Evolutionary conservation across 495 filamentous ascomycete genomes (phyloP).

Genomic region (Zalerion maritima): DNA sequence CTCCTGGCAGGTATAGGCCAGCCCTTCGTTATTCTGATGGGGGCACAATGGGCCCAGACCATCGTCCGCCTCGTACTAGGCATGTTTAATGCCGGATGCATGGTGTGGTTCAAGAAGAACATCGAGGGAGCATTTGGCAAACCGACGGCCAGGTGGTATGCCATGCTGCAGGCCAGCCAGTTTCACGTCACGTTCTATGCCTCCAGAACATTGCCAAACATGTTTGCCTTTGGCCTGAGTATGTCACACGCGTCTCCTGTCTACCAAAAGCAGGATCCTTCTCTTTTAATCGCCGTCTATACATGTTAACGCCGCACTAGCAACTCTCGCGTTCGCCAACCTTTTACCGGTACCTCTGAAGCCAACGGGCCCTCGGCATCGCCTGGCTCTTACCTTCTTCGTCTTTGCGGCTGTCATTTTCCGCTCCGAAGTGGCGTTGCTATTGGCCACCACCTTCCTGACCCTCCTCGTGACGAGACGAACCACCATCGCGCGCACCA

Average conservation of each 20-base stretch:
- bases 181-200: slow-evolving; percentile 95
- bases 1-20: slow-evolving; percentile 53
- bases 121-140: slow-evolving; percentile 55
- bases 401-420: slow-evolving; percentile 78
- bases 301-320: slow-evolving; percentile 16
- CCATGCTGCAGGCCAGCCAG: slow-evolving; percentile 67
- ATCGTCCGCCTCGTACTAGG: slow-evolving; percentile 67
- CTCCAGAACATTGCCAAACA: slow-evolving; percentile 83
- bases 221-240: slow-evolving; percentile 84
- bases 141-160: slow-evolving; percentile 63
- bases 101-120: slow-evolving; percentile 48
- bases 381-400: slow-evolving; percentile 52
- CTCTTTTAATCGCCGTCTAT: slow-evolving; percentile 1
- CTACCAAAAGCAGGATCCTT: slow-evolving; percentile 1
- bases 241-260: slow-evolving; percentile 13
- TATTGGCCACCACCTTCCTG: slow-evolving; percentile 45
- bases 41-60: slow-evolving; percentile 29
- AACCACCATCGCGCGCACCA: slow-evolving; percentile 42
- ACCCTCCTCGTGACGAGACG: slow-evolving; percentile 42
- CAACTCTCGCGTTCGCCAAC: slow-evolving; percentile 54
- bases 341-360: slow-evolving; percentile 43
- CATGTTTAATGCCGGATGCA: slow-evolving; percentile 53
- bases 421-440: slow-evolving; percentile 75
- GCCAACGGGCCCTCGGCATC: slow-evolving; percentile 22
- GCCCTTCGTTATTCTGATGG: slow-evolving; percentile 39